Evolutionary conservation across 2,329 filamentous ascomycete genomes (phyloP).

Genomic region (Fusarium verrucosum): DNA sequence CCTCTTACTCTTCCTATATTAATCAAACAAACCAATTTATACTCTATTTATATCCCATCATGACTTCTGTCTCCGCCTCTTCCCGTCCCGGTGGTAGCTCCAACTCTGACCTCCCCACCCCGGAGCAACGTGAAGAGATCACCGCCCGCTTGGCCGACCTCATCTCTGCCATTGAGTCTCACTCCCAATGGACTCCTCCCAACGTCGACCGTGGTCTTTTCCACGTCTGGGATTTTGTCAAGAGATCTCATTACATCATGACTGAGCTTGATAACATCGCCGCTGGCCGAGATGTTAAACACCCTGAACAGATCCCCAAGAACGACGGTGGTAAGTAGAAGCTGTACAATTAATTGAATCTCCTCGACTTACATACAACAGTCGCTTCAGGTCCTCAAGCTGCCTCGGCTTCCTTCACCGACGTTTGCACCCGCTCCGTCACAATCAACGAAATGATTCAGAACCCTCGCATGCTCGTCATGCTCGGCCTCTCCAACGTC

Average conservation of each 20-base stretch:
- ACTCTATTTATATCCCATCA: slow-evolving; percentile 4
- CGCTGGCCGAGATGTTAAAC: slow-evolving; percentile 45
- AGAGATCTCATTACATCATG: slow-evolving; percentile 54
- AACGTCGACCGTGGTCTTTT: slow-evolving; percentile 47
- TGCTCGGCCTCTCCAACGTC: slow-evolving; percentile 47
- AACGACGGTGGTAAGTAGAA: slow-evolving; percentile 42
- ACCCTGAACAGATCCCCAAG: slow-evolving; percentile 50
- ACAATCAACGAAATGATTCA: slow-evolving; percentile 48
- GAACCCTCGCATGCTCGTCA: slow-evolving; percentile 44
- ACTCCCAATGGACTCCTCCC: slow-evolving; percentile 43
- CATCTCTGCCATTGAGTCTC: slow-evolving; percentile 44
- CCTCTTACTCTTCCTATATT: neutral
- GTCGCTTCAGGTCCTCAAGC: slow-evolving; percentile 35
- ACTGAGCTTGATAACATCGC: slow-evolving; percentile 53
- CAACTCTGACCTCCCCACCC: slow-evolving; percentile 33
- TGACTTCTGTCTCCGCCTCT: slow-evolving; percentile 19
- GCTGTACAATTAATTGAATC: neutral
- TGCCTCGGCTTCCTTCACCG: slow-evolving; percentile 42
- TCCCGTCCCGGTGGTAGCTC: slow-evolving; percentile 17
- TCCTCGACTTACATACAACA: slow-evolving; percentile 3
- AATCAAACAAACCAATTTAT: too few relatives aligned
- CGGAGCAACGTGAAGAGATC: slow-evolving; percentile 42
- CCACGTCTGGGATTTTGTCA: slow-evolving; percentile 55
- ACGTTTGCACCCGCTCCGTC: slow-evolving; percentile 46
- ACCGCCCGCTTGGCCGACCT: slow-evolving; percentile 42